Conservation (phyloP, 2,329 filamentous ascomycete genomes). For the Endocalyx cinctus region DNA sequence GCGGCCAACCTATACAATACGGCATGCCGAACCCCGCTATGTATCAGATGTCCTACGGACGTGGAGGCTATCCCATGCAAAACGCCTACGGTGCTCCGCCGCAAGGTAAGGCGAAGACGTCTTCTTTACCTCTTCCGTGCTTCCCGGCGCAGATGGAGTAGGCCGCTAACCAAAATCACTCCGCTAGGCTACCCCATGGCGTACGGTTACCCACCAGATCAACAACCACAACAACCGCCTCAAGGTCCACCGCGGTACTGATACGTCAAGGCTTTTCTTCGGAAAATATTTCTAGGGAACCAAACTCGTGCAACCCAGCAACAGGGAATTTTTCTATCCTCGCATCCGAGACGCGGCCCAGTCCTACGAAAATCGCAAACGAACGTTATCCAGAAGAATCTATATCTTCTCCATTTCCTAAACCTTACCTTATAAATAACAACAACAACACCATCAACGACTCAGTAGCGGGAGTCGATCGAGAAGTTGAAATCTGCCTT, state of each 20-base stretch:
- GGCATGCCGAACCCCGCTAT: slow-evolving; percentile 30
- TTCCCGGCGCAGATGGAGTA: no score
- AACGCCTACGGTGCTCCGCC: slow-evolving; percentile 38
- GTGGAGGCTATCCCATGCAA: slow-evolving; percentile 35
- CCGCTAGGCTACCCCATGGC: slow-evolving; percentile 22
- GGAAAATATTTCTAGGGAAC: slow-evolving; percentile 1
- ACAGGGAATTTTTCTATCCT: not conserved
- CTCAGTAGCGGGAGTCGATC: no score
- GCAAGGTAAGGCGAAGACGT: slow-evolving; percentile 36
- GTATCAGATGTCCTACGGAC: slow-evolving; percentile 39
- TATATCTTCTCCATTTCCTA: no score
- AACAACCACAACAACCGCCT: slow-evolving; percentile 29
- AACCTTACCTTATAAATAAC: no score
- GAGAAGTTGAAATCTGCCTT: slow-evolving; percentile 4
- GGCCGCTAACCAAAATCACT: no score
- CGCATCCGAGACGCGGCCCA: no score
- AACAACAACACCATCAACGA: no score
- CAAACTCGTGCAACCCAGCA: not conserved
- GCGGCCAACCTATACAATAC: slow-evolving; percentile 33
- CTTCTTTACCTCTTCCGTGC: slow-evolving; percentile 6
- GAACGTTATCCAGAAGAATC: no score
- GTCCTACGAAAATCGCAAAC: no score
- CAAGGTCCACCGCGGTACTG: slow-evolving; percentile 40
- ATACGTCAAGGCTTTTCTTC: no score
- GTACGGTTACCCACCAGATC: slow-evolving; percentile 45